A percentile compares a stretch with the other conserved stretches of the same genome.
Evolutionary conservation across 2,329 filamentous ascomycete genomes (phyloP).

Genomic region (Zymoseptoria brevis): DNA sequence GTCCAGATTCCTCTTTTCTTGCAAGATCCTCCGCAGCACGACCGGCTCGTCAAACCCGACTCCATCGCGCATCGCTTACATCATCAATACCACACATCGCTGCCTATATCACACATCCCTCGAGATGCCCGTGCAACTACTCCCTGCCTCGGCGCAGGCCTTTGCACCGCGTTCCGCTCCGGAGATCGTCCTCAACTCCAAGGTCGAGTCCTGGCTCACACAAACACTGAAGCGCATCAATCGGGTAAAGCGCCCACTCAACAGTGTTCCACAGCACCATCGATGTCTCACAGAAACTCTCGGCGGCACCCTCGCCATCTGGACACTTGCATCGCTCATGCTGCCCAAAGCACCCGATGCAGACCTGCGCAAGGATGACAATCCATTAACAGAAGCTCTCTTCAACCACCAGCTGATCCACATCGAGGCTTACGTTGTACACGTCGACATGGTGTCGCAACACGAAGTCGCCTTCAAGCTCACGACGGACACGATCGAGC

Average conservation of each 20-base stretch:
- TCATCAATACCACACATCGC: slow-evolving; percentile 15
- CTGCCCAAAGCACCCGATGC: slow-evolving; percentile 80
- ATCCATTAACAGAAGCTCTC: slow-evolving; percentile 76
- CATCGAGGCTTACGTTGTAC: slow-evolving; percentile 94
- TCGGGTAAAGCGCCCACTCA: slow-evolving; percentile 90
- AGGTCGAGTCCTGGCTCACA: slow-evolving; percentile 93
- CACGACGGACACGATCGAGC: slow-evolving; percentile 86
- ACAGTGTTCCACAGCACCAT: slow-evolving; percentile 92
- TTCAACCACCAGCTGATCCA: slow-evolving; percentile 92
- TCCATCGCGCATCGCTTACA: slow-evolving; percentile 24
- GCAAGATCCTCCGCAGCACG: slow-evolving; percentile 22
- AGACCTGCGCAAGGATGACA: slow-evolving; percentile 71
- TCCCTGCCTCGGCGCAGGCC: slow-evolving; percentile 90
- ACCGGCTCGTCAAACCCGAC: slow-evolving; percentile 10
- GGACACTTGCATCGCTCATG: slow-evolving; percentile 90
- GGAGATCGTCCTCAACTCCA: slow-evolving; percentile 86
- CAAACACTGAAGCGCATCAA: slow-evolving; percentile 95
- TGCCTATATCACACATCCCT: slow-evolving; percentile 7
- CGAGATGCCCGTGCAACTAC: slow-evolving; percentile 82
- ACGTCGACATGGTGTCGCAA: slow-evolving; percentile 96
- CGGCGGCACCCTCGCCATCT: slow-evolving; percentile 83
- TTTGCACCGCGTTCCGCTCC: slow-evolving; percentile 91
- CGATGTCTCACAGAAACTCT: slow-evolving; percentile 91
- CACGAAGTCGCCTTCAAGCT: slow-evolving; percentile 98
- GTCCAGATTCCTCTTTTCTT: slow-evolving; percentile 21